Evolutionary conservation across 352 stramenopile genomes (phyloP).

Genomic region (Phytophthora tentaculata): DNA sequence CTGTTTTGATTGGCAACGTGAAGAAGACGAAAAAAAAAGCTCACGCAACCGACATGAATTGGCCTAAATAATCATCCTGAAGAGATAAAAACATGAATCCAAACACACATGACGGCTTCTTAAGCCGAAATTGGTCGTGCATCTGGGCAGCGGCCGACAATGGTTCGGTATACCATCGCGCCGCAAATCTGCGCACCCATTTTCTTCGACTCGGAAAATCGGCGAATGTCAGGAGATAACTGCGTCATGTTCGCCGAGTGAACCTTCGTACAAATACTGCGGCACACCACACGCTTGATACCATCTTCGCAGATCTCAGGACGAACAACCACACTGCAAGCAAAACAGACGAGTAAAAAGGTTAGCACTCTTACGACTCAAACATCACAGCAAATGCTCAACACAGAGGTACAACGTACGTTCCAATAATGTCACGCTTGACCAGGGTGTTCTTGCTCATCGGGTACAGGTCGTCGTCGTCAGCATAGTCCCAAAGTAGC

Average conservation of each 20-base stretch:
- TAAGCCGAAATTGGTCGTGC: constrained; percentile 34
- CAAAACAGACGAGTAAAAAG: constrained; percentile 6
- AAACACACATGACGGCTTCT: neutral
- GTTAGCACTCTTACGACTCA: constrained; percentile 20
- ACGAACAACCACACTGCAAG: constrained; percentile 36
- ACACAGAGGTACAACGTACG: constrained; percentile 24
- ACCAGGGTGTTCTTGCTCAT: constrained; percentile 33
- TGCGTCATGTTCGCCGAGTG: constrained; percentile 28
- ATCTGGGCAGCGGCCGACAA: constrained; percentile 35
- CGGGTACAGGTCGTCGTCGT: constrained; percentile 40
- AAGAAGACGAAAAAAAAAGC: too few relatives aligned
- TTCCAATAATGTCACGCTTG: constrained; percentile 46
- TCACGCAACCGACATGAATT: too few relatives aligned
- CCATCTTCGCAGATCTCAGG: constrained; percentile 45
- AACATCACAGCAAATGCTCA: neutral
- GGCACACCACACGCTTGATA: constrained; percentile 41
- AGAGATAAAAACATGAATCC: too few relatives aligned
- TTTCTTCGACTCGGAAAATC: constrained; percentile 40
- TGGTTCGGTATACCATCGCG: constrained; percentile 40
- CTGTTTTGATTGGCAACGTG: too few relatives aligned
- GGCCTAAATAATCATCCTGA: too few relatives aligned
- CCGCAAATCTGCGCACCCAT: constrained; percentile 43
- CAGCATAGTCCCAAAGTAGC: constrained; percentile 40
- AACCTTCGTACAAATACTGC: constrained; percentile 45
- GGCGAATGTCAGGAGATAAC: constrained; percentile 31